Conservation (phyloP, 495 filamentous ascomycete species). For the Penicillium riverlandense region DNA sequence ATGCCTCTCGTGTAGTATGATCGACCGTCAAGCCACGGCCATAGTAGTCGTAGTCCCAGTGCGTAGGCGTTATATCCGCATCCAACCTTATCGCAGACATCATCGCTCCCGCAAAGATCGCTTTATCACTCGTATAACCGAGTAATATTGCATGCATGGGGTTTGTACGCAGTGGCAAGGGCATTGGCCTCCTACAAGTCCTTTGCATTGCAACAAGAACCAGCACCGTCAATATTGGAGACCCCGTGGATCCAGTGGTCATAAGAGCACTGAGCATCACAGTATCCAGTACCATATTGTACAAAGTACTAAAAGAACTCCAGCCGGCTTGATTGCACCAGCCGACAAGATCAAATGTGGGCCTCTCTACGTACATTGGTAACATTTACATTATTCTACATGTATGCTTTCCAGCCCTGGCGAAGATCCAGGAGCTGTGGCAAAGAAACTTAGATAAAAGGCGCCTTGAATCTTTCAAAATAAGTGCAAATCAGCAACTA, state of each 20-base stretch:
- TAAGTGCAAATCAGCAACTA: no score
- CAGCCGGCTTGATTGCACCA: conserved; percentile 40
- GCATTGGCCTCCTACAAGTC: conserved; percentile 61
- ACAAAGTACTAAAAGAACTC: conserved; percentile 49
- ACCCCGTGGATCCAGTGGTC: conserved; percentile 52
- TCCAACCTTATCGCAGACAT: conserved; percentile 58
- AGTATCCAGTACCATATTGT: conserved; percentile 62
- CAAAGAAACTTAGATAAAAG: no score
- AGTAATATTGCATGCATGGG: conserved; percentile 45
- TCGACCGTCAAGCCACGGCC: conserved; percentile 57
- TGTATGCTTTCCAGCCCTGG: no score
- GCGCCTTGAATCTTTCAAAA: no score
- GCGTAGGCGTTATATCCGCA: conserved; percentile 61
- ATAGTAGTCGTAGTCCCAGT: conserved; percentile 49
- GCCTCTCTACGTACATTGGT: no score
- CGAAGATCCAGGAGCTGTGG: no score
- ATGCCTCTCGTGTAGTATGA: conserved; percentile 30
- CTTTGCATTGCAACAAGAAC: conserved; percentile 56
- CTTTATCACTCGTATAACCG: conserved; percentile 42
- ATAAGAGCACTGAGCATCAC: conserved; percentile 58
- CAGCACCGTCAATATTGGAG: conserved; percentile 40
- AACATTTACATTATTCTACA: no score
- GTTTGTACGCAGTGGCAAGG: conserved; percentile 46
- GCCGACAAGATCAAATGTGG: no score
- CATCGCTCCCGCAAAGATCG: conserved; percentile 38